Base-by-base conservation (phyloP, 495 filamentous ascomycete genomes). In the Trichoderma virens region DNA sequence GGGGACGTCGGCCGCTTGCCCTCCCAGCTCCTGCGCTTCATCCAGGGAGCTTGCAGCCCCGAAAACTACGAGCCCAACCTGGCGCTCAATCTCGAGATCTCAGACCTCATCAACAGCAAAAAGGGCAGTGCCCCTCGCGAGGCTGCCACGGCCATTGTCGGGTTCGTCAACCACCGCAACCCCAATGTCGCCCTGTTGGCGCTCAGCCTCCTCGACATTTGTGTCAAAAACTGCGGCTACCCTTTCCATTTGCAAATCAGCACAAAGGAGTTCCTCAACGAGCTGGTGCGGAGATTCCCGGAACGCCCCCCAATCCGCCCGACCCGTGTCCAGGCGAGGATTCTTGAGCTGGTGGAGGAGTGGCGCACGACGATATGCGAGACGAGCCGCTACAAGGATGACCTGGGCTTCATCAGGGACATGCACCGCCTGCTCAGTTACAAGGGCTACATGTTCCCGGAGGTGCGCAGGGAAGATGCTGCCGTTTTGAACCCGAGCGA, bases 221-320 rank as follows among this genome's bases (percentile, higher is more conserved):
- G 93, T 75, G 94, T 97, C 74, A 98, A 98, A 79, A 98, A 98
- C 76, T 98, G 94, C 85, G 94, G 94, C 69, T 98, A 98, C 76
- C 92, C 95, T 20, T 98, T 98, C 76, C 94, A 98, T 66, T 87
- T 98, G 43, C 94, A 98, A 77, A 97, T 98, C 74, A 91, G 89
- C 74, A 98, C 94, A 64, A 98, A 98, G 74, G 94, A 98, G 69
- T 98, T 98, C 70, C 85, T 98, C 64, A 98, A 98, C 80, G 94
- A 98, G 82, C 88, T 98, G 67, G 94, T 98, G 31, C 88, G 94
- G 65, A 84, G 93, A 62, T 98, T 98, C 72, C 94, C 94, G 64
- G 94, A 98, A 76, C 85, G 93, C 34, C 94, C 94, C 54, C 90
- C 93, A 13, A 81, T 93, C 66, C 87, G 94, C 62, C 84, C 93